Conservation (phyloP, 768 basidiomycete species). For the Dendrothele bispora region DNA sequence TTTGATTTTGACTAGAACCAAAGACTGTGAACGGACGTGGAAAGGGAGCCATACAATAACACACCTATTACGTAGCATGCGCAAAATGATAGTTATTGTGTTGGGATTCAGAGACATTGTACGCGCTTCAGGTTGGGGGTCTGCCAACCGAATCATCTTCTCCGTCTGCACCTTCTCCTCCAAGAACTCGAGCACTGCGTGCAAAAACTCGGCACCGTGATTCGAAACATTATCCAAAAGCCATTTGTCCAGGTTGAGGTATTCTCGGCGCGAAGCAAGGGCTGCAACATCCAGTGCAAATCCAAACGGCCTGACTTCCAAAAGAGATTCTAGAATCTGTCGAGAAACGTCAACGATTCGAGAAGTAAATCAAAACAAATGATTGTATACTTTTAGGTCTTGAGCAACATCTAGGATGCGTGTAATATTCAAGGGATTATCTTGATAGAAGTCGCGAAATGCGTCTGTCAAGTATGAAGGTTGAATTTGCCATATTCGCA, state of each 20-base stretch:
- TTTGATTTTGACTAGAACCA: constrained; percentile 59
- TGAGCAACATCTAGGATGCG: constrained; percentile 94
- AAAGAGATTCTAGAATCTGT: constrained; percentile 88
- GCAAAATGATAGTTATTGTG: constrained; percentile 90
- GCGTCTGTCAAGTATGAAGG: constrained; percentile 84
- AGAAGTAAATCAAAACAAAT: not conserved
- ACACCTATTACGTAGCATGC: constrained; percentile 82
- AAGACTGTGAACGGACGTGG: constrained; percentile 1
- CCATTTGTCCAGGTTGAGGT: constrained; percentile 97
- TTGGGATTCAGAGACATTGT: constrained; percentile 88
- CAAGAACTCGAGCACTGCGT: constrained; percentile 84
- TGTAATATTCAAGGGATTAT: constrained; percentile 90
- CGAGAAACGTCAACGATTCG: constrained; percentile 5
- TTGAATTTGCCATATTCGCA: constrained; percentile 92
- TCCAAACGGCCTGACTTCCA: constrained; percentile 85
- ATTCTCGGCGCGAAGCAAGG: constrained; percentile 88
- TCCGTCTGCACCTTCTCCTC: constrained; percentile 94
- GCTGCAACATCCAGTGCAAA: constrained; percentile 95
- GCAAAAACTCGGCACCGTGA: constrained; percentile 85
- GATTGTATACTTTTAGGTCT: constrained; percentile 78
- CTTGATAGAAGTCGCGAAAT: constrained; percentile 89
- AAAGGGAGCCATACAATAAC: constrained; percentile 22
- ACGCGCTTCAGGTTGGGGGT: constrained; percentile 72
- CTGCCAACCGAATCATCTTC: constrained; percentile 71
- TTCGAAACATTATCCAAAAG: constrained; percentile 81